These are phyloP conservation scores for Yamadazyma sp. DNA, from an alignment of 805 yeast genomes.

Conservation along the genomic window DNA sequence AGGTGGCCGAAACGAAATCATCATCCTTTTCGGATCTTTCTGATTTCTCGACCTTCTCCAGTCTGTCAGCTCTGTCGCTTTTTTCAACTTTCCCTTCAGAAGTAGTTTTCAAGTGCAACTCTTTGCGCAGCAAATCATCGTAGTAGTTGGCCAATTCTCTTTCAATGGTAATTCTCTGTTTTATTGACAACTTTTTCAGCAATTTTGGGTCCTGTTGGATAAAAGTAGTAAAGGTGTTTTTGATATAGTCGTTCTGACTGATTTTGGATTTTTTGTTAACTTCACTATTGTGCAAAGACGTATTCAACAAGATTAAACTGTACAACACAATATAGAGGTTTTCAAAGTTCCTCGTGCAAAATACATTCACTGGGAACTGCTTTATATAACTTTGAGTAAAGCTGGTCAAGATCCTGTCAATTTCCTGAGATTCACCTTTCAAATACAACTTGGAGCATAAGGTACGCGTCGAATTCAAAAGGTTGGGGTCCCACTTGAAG, in stretches of 20 bases:
- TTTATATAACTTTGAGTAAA: conserved; percentile 64
- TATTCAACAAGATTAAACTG: conserved; percentile 68
- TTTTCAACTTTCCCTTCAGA: background rate
- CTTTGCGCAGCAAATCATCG: conserved; percentile 39
- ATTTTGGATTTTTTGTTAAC: conserved; percentile 38
- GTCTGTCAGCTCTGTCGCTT: too few species aligned
- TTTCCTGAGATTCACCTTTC: conserved; percentile 80
- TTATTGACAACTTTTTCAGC: conserved; percentile 29
- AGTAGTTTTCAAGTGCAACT: conserved; percentile 37
- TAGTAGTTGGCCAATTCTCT: conserved; percentile 46
- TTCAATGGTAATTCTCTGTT: conserved; percentile 44
- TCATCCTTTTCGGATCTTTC: background rate
- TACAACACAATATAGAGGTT: conserved; percentile 69
- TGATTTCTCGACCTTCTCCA: background rate
- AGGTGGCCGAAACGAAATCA: too few species aligned
- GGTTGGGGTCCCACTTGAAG: conserved; percentile 48
- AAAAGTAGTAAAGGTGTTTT: conserved; percentile 43
- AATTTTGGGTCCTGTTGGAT: conserved; percentile 32
- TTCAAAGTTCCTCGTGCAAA: conserved; percentile 50
- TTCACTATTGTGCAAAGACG: conserved; percentile 66
- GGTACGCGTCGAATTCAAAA: conserved; percentile 55
- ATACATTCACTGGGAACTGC: conserved; percentile 49
- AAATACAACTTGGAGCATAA: conserved; percentile 69
- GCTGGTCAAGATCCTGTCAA: conserved; percentile 69
- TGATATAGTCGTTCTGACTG: conserved; percentile 41